Conservation (phyloP, 352 stramenopile genomes). For the Phytophthora rubi region DNA sequence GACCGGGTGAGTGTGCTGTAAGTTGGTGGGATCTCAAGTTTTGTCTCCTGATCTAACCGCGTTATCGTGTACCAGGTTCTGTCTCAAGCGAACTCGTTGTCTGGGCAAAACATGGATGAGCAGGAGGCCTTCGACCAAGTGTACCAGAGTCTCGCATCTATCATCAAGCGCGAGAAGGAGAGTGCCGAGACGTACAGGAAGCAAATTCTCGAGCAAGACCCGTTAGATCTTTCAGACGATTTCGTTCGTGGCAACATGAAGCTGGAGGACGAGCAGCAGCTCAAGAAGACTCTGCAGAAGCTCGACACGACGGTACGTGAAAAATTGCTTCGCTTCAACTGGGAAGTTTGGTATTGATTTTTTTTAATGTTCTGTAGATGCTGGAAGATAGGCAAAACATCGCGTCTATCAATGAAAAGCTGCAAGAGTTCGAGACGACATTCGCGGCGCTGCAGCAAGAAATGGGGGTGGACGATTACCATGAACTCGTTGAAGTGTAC, state of each 20-base stretch:
- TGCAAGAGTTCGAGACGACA: slow-evolving; percentile 79
- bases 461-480: slow-evolving; percentile 71
- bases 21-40: not conserved
- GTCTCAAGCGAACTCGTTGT: slow-evolving; percentile 70
- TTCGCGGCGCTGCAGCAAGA: slow-evolving; percentile 68
- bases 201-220: slow-evolving; percentile 77
- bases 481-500: slow-evolving; percentile 65
- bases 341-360: not conserved
- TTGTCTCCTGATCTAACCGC: too few relatives aligned
- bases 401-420: slow-evolving; percentile 68
- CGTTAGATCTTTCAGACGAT: slow-evolving; percentile 68
- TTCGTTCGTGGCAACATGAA: slow-evolving; percentile 80
- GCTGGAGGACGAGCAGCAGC: slow-evolving; percentile 77
- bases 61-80: slow-evolving; percentile 45
- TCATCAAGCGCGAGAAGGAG: slow-evolving; percentile 80
- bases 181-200: slow-evolving; percentile 81
- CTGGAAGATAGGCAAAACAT: slow-evolving; percentile 75
- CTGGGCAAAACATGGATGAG: slow-evolving; percentile 74
- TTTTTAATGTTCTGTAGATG: slow-evolving; percentile 42
- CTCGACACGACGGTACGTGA: slow-evolving; percentile 60
- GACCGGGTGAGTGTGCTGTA: slow-evolving; percentile 48
- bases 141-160: slow-evolving; percentile 68
- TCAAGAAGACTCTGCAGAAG: slow-evolving; percentile 69
- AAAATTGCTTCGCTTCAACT: not conserved
- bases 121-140: slow-evolving; percentile 81